Conservation (phyloP, 1,139 yeast genomes). For the Wickerhamomyces sp. region DNA sequence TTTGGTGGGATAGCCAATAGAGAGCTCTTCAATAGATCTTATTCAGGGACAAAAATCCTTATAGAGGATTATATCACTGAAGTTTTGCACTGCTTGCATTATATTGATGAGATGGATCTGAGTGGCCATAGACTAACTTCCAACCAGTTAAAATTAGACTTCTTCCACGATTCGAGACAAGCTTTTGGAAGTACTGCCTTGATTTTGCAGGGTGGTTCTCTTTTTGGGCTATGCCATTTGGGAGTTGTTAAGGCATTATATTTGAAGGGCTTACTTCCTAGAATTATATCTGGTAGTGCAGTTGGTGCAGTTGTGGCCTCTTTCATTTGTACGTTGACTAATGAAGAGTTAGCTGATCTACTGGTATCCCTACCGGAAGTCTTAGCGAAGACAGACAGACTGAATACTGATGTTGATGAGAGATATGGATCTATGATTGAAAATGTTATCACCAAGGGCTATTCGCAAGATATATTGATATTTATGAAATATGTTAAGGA, state of each 20-base stretch:
- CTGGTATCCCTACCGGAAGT: constrained; percentile 32
- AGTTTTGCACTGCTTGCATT: constrained; percentile 65
- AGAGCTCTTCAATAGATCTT: constrained; percentile 73
- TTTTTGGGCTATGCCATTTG: constrained; percentile 88
- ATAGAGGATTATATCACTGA: constrained; percentile 85
- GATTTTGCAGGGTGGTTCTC: constrained; percentile 87
- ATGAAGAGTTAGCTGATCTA: constrained; percentile 31
- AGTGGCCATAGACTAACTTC: constrained; percentile 18
- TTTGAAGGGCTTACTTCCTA: constrained; percentile 69
- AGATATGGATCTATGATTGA: constrained; percentile 64
- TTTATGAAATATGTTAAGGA: constrained; percentile 76
- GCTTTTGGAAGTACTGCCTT: constrained; percentile 89
- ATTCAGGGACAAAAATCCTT: constrained; percentile 80
- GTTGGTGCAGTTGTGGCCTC: constrained; percentile 94
- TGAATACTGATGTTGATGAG: constrained; percentile 53
- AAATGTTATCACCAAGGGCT: constrained; percentile 66
- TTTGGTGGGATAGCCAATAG: constrained; percentile 89
- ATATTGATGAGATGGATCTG: constrained; percentile 29
- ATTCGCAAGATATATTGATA: constrained; percentile 77
- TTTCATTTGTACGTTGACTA: constrained; percentile 68
- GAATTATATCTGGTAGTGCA: constrained; percentile 89
- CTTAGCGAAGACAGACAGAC: constrained; percentile 36
- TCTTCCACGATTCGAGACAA: constrained; percentile 87
- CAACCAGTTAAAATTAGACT: constrained; percentile 60
- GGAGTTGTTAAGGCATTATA: constrained; percentile 86